Evolutionary conservation across 2,329 filamentous ascomycete species (phyloP), one percentile per base, ranked within the genome.

Genomic region (Beauveria caledonica): DNA sequence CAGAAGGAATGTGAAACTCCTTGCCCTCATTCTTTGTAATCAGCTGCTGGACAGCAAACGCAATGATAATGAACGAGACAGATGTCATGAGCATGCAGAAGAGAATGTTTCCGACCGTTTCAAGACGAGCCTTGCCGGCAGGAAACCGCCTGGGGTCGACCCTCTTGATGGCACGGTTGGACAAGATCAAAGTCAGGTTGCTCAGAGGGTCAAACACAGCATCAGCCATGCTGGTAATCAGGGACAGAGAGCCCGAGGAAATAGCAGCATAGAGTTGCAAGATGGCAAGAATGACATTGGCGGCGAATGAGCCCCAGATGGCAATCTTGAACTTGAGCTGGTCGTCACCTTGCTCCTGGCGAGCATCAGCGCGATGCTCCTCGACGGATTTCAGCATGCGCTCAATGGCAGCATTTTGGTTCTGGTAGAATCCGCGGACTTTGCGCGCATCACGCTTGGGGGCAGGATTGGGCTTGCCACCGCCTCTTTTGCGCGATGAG

Each of bases 161-260:
- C 58, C 85, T 86, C 67, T 88, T 89, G 65, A 97, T 91, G 54
- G 94, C 93, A 54, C 93, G 90, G 73, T 92, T 88, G 63, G 88
- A 91, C 42, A 96, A 74, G 61, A 97, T 91, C 15, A 97, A 81
- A 1, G 90, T 93, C 57, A 97, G 72, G 69, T 96, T 97, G 69
- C 89, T 93, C 68, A 95, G 71, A 9, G 92, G 94, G 70, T 97
- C 94, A 75, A 97, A 97, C 65, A 97, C 81, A 56, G 92, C 86
- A 74, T 99, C 94, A 17, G 92, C 93, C 89, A 96, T 96, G 64
- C 93, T 99, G 17, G 94, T 97, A 77, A 97, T 97, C 51, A 99
- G 85, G 5, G 93, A 96, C 40, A 97, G 82, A n/a, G 92, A 97
- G 51, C 88, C 86, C 0, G 92, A 96, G 0, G 89, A 85, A 50